Conservation (phyloP, 2,329 filamentous ascomycete species). For the Parasarocladium wereldwijsianum region DNA sequence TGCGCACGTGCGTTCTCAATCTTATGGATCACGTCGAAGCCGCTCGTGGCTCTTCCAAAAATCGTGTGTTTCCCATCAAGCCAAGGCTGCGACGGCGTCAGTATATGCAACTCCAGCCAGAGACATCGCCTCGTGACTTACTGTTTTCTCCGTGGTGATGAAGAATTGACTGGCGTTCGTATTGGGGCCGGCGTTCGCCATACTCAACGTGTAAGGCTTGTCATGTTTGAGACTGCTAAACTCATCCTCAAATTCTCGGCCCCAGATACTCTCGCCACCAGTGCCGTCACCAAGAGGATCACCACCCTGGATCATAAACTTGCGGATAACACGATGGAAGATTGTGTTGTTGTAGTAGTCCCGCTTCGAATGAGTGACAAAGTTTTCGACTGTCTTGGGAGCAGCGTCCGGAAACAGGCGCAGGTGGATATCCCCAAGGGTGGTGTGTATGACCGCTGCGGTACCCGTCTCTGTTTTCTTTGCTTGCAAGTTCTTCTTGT, state of each 20-base stretch:
- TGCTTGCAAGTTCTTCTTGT: constrained; percentile 33
- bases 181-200: constrained; percentile 93
- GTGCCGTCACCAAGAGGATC: constrained; percentile 86
- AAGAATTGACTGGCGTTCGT: constrained; percentile 98
- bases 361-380: constrained; percentile 75
- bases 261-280: constrained; percentile 83
- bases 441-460: constrained; percentile 79
- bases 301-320: constrained; percentile 98
- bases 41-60: constrained; percentile 80
- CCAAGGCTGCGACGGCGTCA: constrained; percentile 50
- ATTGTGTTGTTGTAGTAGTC: constrained; percentile 97
- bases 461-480: constrained; percentile 61
- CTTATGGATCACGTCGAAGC: constrained; percentile 85
- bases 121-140: constrained; percentile 25
- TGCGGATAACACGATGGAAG: constrained; percentile 92
- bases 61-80: constrained; percentile 93
- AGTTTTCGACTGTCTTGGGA: constrained; percentile 93
- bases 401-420: constrained; percentile 86
- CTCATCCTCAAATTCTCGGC: constrained; percentile 88
- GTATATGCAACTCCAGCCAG: constrained; percentile 5
- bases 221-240: constrained; percentile 86
- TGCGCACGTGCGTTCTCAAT: constrained; percentile 84
- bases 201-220: constrained; percentile 89
- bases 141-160: constrained; percentile 92
- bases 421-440: constrained; percentile 83